Base-by-base conservation (phyloP, 371 early-diverging fungal genomes). In the Mortierella sp. region DNA sequence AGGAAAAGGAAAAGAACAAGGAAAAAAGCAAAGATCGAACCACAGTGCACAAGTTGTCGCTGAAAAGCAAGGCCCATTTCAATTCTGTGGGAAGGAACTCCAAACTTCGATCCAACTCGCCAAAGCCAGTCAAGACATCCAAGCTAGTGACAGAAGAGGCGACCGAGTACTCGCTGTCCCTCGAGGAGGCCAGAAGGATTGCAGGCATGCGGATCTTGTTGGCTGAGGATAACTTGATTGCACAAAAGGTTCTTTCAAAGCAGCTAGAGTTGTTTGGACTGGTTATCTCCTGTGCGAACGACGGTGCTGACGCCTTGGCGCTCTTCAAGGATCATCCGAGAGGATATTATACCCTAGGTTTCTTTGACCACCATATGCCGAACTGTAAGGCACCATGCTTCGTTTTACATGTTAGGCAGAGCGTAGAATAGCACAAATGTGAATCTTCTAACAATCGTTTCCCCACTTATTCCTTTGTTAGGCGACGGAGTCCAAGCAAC, bases 401-500 rank as follows among this genome's bases (percentile, higher is more conserved):
- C 38, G 8, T 3, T 16, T 50, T 49, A 14, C 14, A 1, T 27
- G 38, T 13, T 49, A 10, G 9, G 12, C 0, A 18, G 3, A 26
- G 14, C n/a, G 9, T 19, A 39, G 16, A 18, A 54, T 16, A 10
- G 42, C 18, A 19, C 9, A 43, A 19, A 19, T 18, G 19, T 9
- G 45, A 43, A 43, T 16, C 5, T 8, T 3, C 2, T 28, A 5
- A 46, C 9, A 19, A 28, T 38, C 23, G 1, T 5, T 2, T 31
- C 10, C 52, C 31, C 26, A 16, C 48, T 47, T 46, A 12, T 30
- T 39, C 24, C 8, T 28, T 30, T n/a, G 10, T 34, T 54, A 71
- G 71, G 71, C 24, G 88, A 87, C 58, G 88, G 88, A 21, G 84
- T 86, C 1, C 86, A 86, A 64, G 88, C 88, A 9, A 86, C 88